Base-by-base conservation (phyloP, 129 eudicot genomes). In the Flaveria robusta region DNA sequence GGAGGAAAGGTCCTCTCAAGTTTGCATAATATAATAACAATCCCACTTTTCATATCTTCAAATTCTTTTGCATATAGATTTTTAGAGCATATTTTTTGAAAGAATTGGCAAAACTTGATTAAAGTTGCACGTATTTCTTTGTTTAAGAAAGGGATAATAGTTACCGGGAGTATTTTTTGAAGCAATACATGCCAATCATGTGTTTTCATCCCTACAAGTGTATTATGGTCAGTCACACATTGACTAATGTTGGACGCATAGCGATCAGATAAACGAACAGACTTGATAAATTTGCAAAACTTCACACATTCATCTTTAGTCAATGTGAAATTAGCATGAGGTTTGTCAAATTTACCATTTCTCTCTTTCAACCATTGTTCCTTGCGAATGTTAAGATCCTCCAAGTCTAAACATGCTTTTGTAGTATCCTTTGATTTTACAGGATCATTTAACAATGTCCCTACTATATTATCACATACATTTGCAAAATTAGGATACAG, bases 1-100 rank as follows among this genome's bases (percentile, higher is more conserved):
- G 50, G 76, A 71, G 76, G 76, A 52, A 72, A 72, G 54, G 52
- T 72, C 18, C 39, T 72, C 76, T 72, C 66, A 72, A 72, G 76
- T n/a, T 72, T 52, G 24, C 65, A 71, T 27, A 51, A 34, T 71
- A 55, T 72, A 18, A 72, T 49, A 2, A 39, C 64, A 72, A 72
- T 72, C 27, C 31, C 11, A 6, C 29, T 55, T 20, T 72, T 47
- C 31, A 54, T 54, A 29, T 52, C 65, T 34, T 72, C 37, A 9
- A 72, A 11, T 55, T 72, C 65, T 20, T 71, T 54, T 8, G 11
- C 76, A 51, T 72, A 34, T 20, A 72, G 64, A 9, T 43, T 50
- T 45, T 70, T 47, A n/a, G 45, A 70, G 43, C 74, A 47, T 70
- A 47, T 45, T 45, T 70, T 70, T 26, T 50, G 41, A 70, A 70